Evolutionary conservation across 2,329 filamentous ascomycete species (phyloP), one percentile per base, ranked within the genome.

Genomic region (Hypoxylon sp.): DNA sequence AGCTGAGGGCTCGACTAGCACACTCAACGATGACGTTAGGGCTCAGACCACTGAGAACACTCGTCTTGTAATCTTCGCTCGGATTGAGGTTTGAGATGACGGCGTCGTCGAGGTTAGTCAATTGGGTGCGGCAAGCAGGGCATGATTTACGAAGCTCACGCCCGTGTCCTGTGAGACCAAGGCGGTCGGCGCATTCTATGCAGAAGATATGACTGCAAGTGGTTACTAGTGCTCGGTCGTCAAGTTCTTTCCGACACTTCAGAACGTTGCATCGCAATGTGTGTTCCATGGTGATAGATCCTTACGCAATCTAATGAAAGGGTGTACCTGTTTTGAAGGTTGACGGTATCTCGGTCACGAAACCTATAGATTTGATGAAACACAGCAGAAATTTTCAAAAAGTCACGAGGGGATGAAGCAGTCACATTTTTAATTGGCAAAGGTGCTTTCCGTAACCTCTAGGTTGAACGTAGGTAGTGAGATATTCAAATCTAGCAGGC

Each of bases 171-270:
- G 80, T 78, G n/a, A 95, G 75, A 1, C 86, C 84, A 9, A 85
- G 76, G 3, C 70, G 75, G 25, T 86, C 79, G 17, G 89, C 87
- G 65, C 93, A 97, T 12, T 82, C 75, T 2, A 85, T 71, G 67
- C 93, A 97, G 72, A 96, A 95, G 30, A 95, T 87, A 71, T 97
- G 93, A 56, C 91, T 91, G 82, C 92, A 97, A 9, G 89, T 94
- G 3, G 92, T 96, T 23, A 96, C 90, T 1, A 96, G 79, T 7
- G 91, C 92, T 56, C 81, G 79, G 29, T 89, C 84, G 23, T 75
- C 78, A 23, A 96, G 78, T 59, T 86, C 81, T 29, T 75, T 76
- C 35, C 90, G 82, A 65, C 93, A 97, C 55, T 86, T 88, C 25
- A 92, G 77, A 19, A 84, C 81, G 68, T 97, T 97, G 76, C 93